Evolutionary conservation across 176 grass and related monocot genomes (phyloP).

Genomic region (Carex scoparia): DNA sequence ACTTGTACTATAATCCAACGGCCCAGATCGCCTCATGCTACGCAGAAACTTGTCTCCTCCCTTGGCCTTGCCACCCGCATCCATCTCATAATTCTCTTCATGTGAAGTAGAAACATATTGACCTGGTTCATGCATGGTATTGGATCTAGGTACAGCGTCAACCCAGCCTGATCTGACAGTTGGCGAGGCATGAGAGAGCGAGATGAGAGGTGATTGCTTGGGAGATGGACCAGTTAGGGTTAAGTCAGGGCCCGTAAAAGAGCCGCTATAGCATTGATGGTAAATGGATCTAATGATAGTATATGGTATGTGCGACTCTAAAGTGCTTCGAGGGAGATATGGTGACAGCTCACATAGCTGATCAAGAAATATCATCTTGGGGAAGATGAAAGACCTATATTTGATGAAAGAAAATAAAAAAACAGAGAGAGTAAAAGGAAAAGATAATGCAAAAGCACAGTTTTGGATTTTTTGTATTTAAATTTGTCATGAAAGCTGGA

Average conservation of each 20-base stretch:
- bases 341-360: constrained; percentile 80
- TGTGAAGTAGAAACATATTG: constrained; percentile 51
- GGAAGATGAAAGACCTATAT: constrained; percentile 61
- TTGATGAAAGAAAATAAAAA: constrained; percentile 10
- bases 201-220: constrained; percentile 87
- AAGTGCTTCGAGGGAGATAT: constrained; percentile 87
- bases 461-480: not conserved
- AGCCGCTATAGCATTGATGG: constrained; percentile 60
- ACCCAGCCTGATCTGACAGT: constrained; percentile 39
- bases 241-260: constrained; percentile 41
- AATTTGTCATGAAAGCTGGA: not conserved
- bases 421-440: not conserved
- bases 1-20: constrained; percentile 56
- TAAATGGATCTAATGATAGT: constrained; percentile 89
- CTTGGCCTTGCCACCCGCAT: constrained; percentile 31
- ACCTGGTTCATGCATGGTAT: constrained; percentile 42
- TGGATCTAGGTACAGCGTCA: constrained; percentile 47
- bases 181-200: constrained; percentile 69
- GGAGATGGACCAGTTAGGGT: constrained; percentile 47
- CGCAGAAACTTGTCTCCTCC: constrained; percentile 51
- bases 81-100: constrained; percentile 52
- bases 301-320: constrained; percentile 92
- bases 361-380: constrained; percentile 90
- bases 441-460: not conserved
- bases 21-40: constrained; percentile 75